Conservation (phyloP, 2,329 filamentous ascomycete species). For the Botryotinia narcissicola region DNA sequence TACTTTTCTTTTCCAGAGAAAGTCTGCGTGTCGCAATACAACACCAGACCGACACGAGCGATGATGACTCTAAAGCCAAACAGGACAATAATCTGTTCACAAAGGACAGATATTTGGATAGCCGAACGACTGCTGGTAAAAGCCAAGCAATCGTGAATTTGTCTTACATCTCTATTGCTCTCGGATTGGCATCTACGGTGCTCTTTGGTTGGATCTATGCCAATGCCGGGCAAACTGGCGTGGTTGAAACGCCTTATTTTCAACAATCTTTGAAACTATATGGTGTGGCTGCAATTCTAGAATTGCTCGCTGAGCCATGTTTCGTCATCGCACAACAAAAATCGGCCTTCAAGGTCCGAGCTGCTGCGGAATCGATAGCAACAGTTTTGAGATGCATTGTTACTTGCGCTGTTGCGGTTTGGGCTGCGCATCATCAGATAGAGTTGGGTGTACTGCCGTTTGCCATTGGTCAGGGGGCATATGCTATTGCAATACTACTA, state of each 20-base stretch:
- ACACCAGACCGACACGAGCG: constrained; percentile 55
- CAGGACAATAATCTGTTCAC: not conserved
- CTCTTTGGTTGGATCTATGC: constrained; percentile 68
- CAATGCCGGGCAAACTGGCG: constrained; percentile 46
- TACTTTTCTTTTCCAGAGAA: constrained; percentile 93
- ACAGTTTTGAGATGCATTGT: constrained; percentile 73
- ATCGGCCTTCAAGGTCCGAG: constrained; percentile 76
- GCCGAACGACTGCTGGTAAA: constrained; percentile 39
- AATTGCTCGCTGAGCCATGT: constrained; percentile 81
- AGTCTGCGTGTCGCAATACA: constrained; percentile 89
- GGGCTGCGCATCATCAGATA: constrained; percentile 51
- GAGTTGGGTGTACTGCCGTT: constrained; percentile 81
- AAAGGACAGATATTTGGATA: constrained; percentile 1
- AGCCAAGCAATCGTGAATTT: constrained; percentile 83
- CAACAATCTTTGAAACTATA: constrained; percentile 53
- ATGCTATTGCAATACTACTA: constrained; percentile 64
- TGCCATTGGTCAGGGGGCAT: constrained; percentile 79
- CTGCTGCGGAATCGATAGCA: constrained; percentile 77
- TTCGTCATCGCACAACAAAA: constrained; percentile 86
- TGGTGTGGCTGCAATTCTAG: constrained; percentile 59
- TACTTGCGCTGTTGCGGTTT: constrained; percentile 69
- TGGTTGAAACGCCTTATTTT: constrained; percentile 62
- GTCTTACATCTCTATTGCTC: constrained; percentile 71
- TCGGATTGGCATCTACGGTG: constrained; percentile 65
- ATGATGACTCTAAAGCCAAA: constrained; percentile 19